Conservation (phyloP, 2,329 filamentous ascomycete genomes). For the Sclerotiophoma versabilis region DNA sequence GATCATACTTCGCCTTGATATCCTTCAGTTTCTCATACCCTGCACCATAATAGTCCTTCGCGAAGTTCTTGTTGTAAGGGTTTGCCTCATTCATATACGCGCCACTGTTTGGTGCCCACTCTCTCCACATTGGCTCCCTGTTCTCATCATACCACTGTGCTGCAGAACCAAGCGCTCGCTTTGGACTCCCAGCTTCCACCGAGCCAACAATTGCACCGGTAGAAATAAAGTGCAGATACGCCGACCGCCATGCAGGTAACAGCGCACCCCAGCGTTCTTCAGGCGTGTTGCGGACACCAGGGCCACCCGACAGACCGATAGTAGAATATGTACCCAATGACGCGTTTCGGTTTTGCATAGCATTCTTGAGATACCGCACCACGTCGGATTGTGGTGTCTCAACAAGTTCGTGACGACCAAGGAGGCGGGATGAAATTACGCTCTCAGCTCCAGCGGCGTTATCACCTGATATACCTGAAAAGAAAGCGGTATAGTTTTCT, state of each 20-base stretch:
- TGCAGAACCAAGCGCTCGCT: conserved; percentile 13
- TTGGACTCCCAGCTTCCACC: conserved; percentile 10
- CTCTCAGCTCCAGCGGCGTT: conserved; percentile 32
- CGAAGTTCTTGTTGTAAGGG: conserved; percentile 17
- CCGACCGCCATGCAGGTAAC: conserved; percentile 43
- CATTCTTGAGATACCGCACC: conserved; percentile 17
- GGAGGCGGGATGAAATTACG: conserved; percentile 37
- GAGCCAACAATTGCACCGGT: conserved; percentile 25
- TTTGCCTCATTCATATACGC: conserved; percentile 32
- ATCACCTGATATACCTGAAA: conserved; percentile 24
- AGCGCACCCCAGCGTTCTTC: conserved; percentile 34
- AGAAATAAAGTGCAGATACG: conserved; percentile 43
- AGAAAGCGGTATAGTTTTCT: conserved; percentile 24
- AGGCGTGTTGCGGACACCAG: conserved; percentile 32
- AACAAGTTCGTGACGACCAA: conserved; percentile 33
- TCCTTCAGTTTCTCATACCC: conserved; percentile 13
- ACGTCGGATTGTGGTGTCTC: conserved; percentile 18
- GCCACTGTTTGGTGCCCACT: conserved; percentile 20
- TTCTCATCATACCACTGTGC: conserved; percentile 24
- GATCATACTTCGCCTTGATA: conserved; percentile 23
- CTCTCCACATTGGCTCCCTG: conserved; percentile 28
- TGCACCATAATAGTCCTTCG: conserved; percentile 23
- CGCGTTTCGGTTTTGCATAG: conserved; percentile 24
- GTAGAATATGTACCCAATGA: conserved; percentile 30
- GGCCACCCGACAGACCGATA: conserved; percentile 39